Conservation (phyloP, 768 basidiomycete genomes). For the Tylopilus intermedius region DNA sequence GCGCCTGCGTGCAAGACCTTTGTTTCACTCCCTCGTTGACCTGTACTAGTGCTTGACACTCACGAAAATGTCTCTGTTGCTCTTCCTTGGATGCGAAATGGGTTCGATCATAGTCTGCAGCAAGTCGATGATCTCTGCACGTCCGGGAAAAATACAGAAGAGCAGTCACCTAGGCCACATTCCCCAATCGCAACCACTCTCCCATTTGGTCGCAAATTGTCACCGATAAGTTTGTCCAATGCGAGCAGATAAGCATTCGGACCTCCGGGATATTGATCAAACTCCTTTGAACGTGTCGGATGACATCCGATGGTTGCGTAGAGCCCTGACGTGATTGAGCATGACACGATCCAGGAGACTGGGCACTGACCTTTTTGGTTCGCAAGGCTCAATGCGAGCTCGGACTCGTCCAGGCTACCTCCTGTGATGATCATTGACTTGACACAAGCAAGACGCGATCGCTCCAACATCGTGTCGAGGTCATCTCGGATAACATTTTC, state of each 20-base stretch:
- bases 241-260: slow-evolving; percentile 56
- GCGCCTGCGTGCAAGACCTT: slow-evolving; percentile 29
- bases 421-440: slow-evolving; percentile 75
- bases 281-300: slow-evolving; percentile 69
- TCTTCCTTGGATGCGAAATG: slow-evolving; percentile 56
- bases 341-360: background rate
- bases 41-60: slow-evolving; percentile 17
- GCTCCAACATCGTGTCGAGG: slow-evolving; percentile 49
- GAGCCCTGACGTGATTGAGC: slow-evolving; percentile 36
- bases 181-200: slow-evolving; percentile 73
- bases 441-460: slow-evolving; percentile 57
- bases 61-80: slow-evolving; percentile 63
- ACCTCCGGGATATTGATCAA: slow-evolving; percentile 52
- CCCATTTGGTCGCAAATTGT: slow-evolving; percentile 47
- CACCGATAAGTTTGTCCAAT: slow-evolving; percentile 50
- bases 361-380: slow-evolving; percentile 41
- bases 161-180: slow-evolving; percentile 61
- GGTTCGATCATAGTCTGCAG: slow-evolving; percentile 69
- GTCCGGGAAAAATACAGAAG: background rate
- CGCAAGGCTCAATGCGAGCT: slow-evolving; percentile 57
- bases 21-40: background rate
- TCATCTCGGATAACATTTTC: slow-evolving; percentile 44
- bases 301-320: slow-evolving; percentile 79
- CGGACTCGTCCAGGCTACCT: slow-evolving; percentile 60
- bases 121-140: background rate